Percentiles rank a stretch among this genome's conserved stretches.
Evolutionary conservation across 2,329 filamentous ascomycete species (phyloP).

Genomic region (Aspergillus pseudotamarii): DNA sequence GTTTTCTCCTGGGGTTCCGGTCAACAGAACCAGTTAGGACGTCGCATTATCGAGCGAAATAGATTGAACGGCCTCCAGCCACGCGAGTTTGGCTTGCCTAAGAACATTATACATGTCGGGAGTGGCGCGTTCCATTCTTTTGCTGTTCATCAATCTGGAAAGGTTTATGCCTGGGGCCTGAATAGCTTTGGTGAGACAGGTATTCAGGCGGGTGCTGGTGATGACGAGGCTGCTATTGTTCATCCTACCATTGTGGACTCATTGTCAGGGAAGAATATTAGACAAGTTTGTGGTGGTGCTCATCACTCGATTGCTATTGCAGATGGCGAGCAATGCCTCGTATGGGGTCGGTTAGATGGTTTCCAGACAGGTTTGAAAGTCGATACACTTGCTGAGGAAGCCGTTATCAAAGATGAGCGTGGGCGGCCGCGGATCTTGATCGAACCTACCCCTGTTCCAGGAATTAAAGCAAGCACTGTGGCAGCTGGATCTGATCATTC

Average conservation of each 20-base stretch:
- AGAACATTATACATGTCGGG: constrained; percentile 62
- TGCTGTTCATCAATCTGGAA: constrained; percentile 67
- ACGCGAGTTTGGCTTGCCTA: constrained; percentile 60
- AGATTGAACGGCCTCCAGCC: constrained; percentile 59
- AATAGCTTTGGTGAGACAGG: constrained; percentile 87
- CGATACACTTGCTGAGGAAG: constrained; percentile 58
- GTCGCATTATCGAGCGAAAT: constrained; percentile 62
- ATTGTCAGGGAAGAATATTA: constrained; percentile 66
- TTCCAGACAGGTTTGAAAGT: constrained; percentile 64
- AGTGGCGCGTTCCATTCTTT: constrained; percentile 83
- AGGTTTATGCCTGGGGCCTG: constrained; percentile 79
- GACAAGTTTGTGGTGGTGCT: constrained; percentile 68
- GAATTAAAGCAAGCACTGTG: constrained; percentile 60
- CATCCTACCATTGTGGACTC: constrained; percentile 68
- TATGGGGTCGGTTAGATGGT: constrained; percentile 64
- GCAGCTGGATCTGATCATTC: constrained; percentile 72
- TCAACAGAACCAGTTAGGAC: constrained; percentile 71
- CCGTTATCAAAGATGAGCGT: constrained; percentile 66
- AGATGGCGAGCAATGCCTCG: constrained; percentile 56
- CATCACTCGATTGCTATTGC: constrained; percentile 72
- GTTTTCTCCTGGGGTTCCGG: constrained; percentile 68
- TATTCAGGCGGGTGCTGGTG: constrained; percentile 63
- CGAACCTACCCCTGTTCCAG: constrained; percentile 63
- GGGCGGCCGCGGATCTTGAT: constrained; percentile 72
- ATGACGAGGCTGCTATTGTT: constrained; percentile 72